Conservation (phyloP, 2,329 filamentous ascomycete species). For the Berkeleyomyces rouxiae region DNA sequence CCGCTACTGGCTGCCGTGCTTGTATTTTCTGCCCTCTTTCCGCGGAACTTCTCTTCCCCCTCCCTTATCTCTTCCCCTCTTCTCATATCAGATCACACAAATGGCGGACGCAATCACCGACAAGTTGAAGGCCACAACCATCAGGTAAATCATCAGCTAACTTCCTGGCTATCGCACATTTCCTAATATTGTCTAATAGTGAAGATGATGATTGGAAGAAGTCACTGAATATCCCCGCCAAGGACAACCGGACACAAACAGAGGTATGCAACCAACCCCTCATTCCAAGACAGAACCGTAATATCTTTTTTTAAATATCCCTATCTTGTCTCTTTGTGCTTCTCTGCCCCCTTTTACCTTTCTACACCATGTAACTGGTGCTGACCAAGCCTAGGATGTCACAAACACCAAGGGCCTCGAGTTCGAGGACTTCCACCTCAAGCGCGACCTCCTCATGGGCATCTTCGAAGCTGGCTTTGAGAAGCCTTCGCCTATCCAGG, state of each 20-base stretch:
- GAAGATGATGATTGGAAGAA: slow-evolving; percentile 55
- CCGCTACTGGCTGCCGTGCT: neutral
- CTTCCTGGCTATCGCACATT: neutral
- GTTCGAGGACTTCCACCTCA: slow-evolving; percentile 92
- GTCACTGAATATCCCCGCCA: slow-evolving; percentile 51
- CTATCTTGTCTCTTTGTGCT: slow-evolving; percentile 14
- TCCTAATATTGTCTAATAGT: slow-evolving; percentile 21
- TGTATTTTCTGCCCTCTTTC: neutral
- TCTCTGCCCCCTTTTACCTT: neutral
- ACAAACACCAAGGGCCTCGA: slow-evolving; percentile 95
- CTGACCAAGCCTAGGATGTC: slow-evolving; percentile 54
- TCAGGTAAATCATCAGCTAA: slow-evolving; percentile 22
- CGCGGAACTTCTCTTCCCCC: slow-evolving; percentile 1
- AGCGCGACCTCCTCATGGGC: slow-evolving; percentile 91
- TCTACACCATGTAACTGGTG: neutral
- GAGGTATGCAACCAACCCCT: slow-evolving; percentile 36
- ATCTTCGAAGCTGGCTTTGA: slow-evolving; percentile 99
- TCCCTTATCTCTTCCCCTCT: neutral
- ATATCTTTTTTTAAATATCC: neutral
- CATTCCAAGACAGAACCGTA: neutral
- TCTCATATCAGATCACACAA: slow-evolving; percentile 18
- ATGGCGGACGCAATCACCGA: slow-evolving; percentile 32
- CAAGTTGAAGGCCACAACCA: slow-evolving; percentile 26
- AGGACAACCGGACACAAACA: slow-evolving; percentile 65
- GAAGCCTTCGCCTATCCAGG: slow-evolving; percentile 96